Evolutionary conservation across 768 basidiomycete species (phyloP), one percentile per base, ranked within the genome.

Genomic region (Melanogaster broomeanus): DNA sequence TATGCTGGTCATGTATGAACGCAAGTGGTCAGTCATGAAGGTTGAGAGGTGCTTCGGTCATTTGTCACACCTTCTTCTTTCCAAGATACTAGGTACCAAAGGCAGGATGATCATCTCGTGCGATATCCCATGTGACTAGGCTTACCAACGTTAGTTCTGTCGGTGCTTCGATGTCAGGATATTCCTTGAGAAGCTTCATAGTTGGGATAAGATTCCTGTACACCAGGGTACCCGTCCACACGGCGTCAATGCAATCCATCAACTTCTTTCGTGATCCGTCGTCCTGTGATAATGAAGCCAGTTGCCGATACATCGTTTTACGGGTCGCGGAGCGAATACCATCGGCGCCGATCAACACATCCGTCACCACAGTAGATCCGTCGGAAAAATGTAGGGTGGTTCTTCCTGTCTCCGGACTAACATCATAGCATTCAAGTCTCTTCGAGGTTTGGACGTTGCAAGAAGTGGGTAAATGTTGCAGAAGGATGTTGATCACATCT

Each of bases 321-420:
- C 73, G 65, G 8, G 65, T 61, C 22, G 58, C 62, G 1, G 77
- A 78, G 19, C 63, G 72, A 49, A 78, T 63, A 2, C 77, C 78
- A 51, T 79, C 78, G 5, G 72, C 66, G 2, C 73, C 77, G 8
- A 78, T 55, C 30, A 80, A 61, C 9, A 79, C 48, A 46, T 79
- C 76, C 28, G 74, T 74, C 0, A 54, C 54, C 4, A 65, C 64
- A 2, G 53, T 61, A 15, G 65, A 63, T 5, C 71, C 75, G n/a
- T 78, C 72, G 0, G 62, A 49, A 47, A 79, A 79, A 15, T 61
- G 51, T 7, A 79, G 49, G 1, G 41, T 49, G 10, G 74, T 66
- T 22, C 61, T 60, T 4, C 62, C 58, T 0, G 48, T 58, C 7
- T 42, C 37, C 11, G 71, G 53, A 33, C 52, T 3, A 13, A 48